Conservation (phyloP, 192 early-diverging fungal genomes). For the Backusella tarrabulga region DNA sequence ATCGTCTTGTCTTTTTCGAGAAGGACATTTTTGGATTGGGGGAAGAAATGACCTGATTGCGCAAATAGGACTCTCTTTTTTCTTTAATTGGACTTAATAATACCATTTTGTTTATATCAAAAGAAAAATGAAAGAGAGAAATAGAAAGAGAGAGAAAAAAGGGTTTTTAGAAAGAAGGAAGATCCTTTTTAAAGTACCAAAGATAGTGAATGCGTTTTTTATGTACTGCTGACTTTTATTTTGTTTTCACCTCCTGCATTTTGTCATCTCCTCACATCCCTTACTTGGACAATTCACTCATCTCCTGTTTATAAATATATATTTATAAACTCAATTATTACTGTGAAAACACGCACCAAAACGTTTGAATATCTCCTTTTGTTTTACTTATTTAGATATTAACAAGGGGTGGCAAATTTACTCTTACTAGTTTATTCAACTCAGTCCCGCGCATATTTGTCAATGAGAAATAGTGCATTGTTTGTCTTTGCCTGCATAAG, state of each 20-base stretch:
- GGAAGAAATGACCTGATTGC: background rate
- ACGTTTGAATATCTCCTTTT: background rate
- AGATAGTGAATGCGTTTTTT: background rate
- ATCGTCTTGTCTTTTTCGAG: background rate
- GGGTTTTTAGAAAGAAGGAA: slow-evolving; percentile 1
- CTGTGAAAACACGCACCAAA: background rate
- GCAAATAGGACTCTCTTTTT: background rate
- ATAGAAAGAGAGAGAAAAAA: background rate
- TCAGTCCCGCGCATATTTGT: background rate
- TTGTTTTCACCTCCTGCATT: slow-evolving; percentile 2
- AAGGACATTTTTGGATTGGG: background rate
- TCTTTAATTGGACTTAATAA: background rate
- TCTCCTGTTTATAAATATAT: background rate
- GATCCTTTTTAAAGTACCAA: background rate
- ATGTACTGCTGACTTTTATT: slow-evolving; percentile 4
- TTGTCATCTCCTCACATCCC: background rate
- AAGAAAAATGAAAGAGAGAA: background rate
- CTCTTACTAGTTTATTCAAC: background rate
- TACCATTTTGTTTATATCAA: background rate
- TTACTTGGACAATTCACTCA: background rate
- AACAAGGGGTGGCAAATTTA: slow-evolving; percentile 1
- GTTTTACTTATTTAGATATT: slow-evolving; percentile 6
- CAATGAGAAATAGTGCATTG: background rate
- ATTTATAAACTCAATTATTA: background rate
- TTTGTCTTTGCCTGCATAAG: background rate